These are phyloP conservation scores for Lachnellula arida DNA, from an alignment of 2,329 filamentous ascomycete genomes.

Conservation along the genomic window DNA sequence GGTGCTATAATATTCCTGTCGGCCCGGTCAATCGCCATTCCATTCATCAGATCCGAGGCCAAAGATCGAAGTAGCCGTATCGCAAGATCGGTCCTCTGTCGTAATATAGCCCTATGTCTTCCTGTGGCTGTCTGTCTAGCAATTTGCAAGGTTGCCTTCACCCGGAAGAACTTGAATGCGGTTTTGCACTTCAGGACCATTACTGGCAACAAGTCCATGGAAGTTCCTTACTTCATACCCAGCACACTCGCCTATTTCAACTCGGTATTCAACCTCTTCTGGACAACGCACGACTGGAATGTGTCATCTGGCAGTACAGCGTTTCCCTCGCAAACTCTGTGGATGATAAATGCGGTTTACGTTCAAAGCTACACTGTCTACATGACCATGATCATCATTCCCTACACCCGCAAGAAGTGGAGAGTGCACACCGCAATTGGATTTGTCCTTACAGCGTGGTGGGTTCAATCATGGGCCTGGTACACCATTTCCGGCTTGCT, in stretches of 20 bases:
- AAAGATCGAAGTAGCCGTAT: background rate
- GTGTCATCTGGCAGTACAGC: slow-evolving; percentile 37
- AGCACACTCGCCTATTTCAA: slow-evolving; percentile 41
- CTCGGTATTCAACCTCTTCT: slow-evolving; percentile 43
- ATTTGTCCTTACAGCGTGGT: slow-evolving; percentile 42
- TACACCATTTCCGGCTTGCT: slow-evolving; percentile 39
- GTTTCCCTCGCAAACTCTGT: slow-evolving; percentile 43
- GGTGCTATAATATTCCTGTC: slow-evolving; percentile 43
- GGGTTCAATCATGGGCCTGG: slow-evolving; percentile 45
- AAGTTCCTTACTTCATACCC: slow-evolving; percentile 32
- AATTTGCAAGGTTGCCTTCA: slow-evolving; percentile 37
- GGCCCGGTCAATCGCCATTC: slow-evolving; percentile 38
- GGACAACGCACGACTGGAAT: slow-evolving; percentile 36
- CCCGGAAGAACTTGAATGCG: slow-evolving; percentile 33
- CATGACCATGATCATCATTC: slow-evolving; percentile 43
- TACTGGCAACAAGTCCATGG: slow-evolving; percentile 36
- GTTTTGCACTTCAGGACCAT: slow-evolving; percentile 35
- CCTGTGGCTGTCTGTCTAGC: slow-evolving; percentile 39
- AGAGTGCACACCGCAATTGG: slow-evolving; percentile 22
- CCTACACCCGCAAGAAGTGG: slow-evolving; percentile 19
- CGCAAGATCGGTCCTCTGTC: background rate
- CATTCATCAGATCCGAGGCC: slow-evolving; percentile 34
- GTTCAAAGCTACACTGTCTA: slow-evolving; percentile 44
- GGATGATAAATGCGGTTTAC: slow-evolving; percentile 41
- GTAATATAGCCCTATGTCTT: slow-evolving; percentile 29